Conservation (phyloP, 1,139 yeast genomes). For the Blastobotrys ciferrii region DNA sequence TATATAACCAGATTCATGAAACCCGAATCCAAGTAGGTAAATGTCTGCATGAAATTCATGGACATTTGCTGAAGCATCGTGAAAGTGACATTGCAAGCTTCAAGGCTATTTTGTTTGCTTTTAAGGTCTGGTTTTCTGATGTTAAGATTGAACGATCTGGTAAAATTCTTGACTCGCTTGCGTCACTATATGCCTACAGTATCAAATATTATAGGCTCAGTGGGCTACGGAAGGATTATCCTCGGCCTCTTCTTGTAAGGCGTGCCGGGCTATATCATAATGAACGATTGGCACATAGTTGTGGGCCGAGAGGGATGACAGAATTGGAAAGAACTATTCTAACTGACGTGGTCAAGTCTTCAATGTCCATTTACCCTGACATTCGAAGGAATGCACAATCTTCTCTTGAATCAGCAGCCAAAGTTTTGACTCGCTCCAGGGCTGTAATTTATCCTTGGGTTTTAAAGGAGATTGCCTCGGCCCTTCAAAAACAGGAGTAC, state of each 20-base stretch:
- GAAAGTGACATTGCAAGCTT: conserved; percentile 71
- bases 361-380: conserved; percentile 70
- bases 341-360: conserved; percentile 63
- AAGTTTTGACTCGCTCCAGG: conserved; percentile 66
- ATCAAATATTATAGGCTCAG: conserved; percentile 48
- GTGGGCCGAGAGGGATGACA: conserved; percentile 72
- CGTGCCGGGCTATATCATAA: conserved; percentile 77
- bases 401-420: conserved; percentile 67
- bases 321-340: conserved; percentile 63
- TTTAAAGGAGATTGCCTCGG: conserved; percentile 50
- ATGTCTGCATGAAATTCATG: conserved; percentile 59
- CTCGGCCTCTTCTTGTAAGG: conserved; percentile 75
- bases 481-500: conserved; percentile 53
- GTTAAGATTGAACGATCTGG: conserved; percentile 73
- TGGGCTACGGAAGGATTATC: conserved; percentile 65
- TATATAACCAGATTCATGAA: conserved; percentile 61
- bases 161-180: conserved; percentile 50
- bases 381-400: conserved; percentile 71
- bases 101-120: conserved; percentile 61
- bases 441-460: conserved; percentile 39
- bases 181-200: conserved; percentile 47
- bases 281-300: conserved; percentile 69
- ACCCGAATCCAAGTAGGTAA: conserved; percentile 63
- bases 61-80: conserved; percentile 49
- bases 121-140: conserved; percentile 81